Conservation (phyloP, 768 basidiomycete species). For the Lyophyllum decastes region DNA sequence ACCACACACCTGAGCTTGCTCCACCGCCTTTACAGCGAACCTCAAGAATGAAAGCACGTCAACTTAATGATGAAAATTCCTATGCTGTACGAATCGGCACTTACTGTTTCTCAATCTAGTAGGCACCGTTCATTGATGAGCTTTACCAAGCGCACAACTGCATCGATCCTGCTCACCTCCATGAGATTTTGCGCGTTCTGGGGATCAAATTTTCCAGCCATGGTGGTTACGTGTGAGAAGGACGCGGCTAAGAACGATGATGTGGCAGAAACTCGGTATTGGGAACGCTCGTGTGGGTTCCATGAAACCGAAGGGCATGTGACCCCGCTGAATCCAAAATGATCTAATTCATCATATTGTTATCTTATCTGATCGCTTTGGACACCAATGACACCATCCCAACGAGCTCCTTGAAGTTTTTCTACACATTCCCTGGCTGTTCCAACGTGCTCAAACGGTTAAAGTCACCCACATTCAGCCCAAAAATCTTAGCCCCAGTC, state of each 20-base stretch:
- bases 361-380: too few species aligned
- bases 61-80: background rate
- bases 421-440: too few species aligned
- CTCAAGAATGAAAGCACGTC: constrained; percentile 30
- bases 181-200: constrained; percentile 89
- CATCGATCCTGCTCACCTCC: constrained; percentile 56
- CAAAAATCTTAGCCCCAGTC: too few species aligned
- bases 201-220: constrained; percentile 68
- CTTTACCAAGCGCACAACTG: constrained; percentile 10
- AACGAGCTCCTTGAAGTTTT: too few species aligned
- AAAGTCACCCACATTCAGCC: too few species aligned
- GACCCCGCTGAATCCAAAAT: too few species aligned
- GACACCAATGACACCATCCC: too few species aligned
- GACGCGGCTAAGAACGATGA: constrained; percentile 10
- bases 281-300: too few species aligned
- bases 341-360: background rate
- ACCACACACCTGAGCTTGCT: constrained; percentile 86
- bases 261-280: constrained; percentile 11
- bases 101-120: constrained; percentile 94
- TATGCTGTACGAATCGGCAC: constrained; percentile 26
- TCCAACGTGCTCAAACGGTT: too few species aligned
- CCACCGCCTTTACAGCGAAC: constrained; percentile 93
- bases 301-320: too few species aligned
- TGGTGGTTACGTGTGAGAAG: constrained; percentile 7
- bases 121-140: background rate